These are phyloP conservation scores for Hyphopichia homilentoma DNA, from an alignment of 805 yeast species.

Conservation along the genomic window DNA sequence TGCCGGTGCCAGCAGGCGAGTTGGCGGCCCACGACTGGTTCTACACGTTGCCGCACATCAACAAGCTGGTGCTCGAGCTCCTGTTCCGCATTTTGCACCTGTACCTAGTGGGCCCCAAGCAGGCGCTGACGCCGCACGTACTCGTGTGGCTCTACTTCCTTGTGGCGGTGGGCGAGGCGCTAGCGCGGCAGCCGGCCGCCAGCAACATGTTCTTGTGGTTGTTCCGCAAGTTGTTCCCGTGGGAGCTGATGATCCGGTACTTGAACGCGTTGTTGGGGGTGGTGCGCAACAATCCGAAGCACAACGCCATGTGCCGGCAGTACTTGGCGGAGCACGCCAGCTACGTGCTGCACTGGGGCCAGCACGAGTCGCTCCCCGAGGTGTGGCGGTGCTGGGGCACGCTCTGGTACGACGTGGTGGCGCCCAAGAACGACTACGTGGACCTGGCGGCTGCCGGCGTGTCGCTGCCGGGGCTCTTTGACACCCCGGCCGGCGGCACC, in stretches of 20 bases:
- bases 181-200: conserved; percentile 42
- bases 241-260: conserved; percentile 62
- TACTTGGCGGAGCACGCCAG: conserved; percentile 24
- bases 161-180: conserved; percentile 57
- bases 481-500: conserved; percentile 63
- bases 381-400: conserved; percentile 87
- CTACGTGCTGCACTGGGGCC: conserved; percentile 47
- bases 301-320: conserved; percentile 19
- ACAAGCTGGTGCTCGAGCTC: conserved; percentile 63
- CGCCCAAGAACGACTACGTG: conserved; percentile 49
- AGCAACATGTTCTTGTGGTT: conserved; percentile 47
- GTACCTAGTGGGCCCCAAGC: conserved; percentile 67
- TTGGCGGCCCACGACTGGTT: conserved; percentile 50
- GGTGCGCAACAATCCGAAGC: conserved; percentile 19
- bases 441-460: conserved; percentile 54
- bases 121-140: conserved; percentile 68
- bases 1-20: conserved; percentile 30
- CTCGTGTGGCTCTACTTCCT: conserved; percentile 76
- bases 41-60: conserved; percentile 49
- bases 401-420: conserved; percentile 66
- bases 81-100: conserved; percentile 65
- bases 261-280: conserved; percentile 52
- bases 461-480: conserved; percentile 50
- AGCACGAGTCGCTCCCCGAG: conserved; percentile 65
- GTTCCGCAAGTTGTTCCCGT: conserved; percentile 58